Percentiles rank a stretch among this genome's conserved stretches.
Conservation (phyloP, 2,329 filamentous ascomycete species). For the Teratosphaeria epicoccoides region DNA sequence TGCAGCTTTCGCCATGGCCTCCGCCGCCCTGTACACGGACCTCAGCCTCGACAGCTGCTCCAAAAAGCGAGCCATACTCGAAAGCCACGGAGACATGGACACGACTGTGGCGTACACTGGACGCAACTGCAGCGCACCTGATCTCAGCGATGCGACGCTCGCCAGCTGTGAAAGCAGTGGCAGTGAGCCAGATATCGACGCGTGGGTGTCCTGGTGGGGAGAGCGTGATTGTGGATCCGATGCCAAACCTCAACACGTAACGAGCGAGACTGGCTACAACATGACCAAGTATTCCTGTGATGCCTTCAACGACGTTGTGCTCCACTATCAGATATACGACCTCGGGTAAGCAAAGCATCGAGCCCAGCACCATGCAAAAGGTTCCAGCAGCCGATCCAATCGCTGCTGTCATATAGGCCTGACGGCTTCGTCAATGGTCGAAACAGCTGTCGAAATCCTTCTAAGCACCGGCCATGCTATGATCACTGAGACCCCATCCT, state of each 20-base stretch:
- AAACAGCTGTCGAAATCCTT: no score
- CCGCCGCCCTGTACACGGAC: constrained; percentile 37
- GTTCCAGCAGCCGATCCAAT: no score
- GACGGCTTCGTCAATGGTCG: no score
- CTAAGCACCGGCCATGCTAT: no score
- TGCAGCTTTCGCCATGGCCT: constrained; percentile 41
- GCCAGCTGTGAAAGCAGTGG: constrained; percentile 6
- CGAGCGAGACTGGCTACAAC: constrained; percentile 19
- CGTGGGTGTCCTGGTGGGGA: constrained; percentile 31
- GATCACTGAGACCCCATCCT: no score
- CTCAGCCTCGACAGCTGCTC: constrained; percentile 15
- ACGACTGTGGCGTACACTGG: constrained; percentile 29
- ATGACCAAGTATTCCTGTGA: constrained; percentile 21
- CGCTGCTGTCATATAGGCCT: no score
- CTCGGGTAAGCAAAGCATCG: no score
- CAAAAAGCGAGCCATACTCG: constrained; percentile 30
- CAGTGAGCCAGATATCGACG: constrained; percentile 17
- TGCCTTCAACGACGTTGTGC: constrained; percentile 24
- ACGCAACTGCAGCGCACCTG: background rate
- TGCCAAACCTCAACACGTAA: constrained; percentile 7
- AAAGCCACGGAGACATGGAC: constrained; percentile 36
- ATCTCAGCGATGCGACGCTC: background rate
- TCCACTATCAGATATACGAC: constrained; percentile 31
- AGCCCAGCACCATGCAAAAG: no score
- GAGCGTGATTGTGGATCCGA: constrained; percentile 23